Evolutionary conservation across 2,329 filamentous ascomycete species (phyloP), one percentile per base, ranked within the genome.

Genomic region (Colletotrichum sp.): DNA sequence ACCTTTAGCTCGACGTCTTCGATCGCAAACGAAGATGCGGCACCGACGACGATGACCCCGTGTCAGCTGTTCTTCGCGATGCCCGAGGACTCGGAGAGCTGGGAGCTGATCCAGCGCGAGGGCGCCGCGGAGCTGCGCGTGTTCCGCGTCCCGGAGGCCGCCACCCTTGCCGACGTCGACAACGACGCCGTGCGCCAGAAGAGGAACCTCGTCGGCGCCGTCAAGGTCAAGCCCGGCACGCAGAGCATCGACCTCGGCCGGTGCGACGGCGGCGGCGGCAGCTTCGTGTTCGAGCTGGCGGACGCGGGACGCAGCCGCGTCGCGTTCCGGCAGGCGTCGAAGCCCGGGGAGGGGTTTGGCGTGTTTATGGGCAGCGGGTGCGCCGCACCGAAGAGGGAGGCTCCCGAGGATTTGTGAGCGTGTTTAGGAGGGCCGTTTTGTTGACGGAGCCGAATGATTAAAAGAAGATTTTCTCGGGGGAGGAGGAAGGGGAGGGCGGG

Each of bases 41-140:
- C 22, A 28, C 48, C 25, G 64, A 27, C 27, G 25, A 25, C 32
- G 30, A 57, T 39, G 48, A 70, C 74, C 22, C 61, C 61, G 11
- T 76, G 74, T 16, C 61, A 60, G 11, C 74, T 76, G 44, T n/a
- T 75, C 25, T 75, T 76, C 61, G 39, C 65, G 44, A 74, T 76
- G 74, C 74, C 74, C 52, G 74, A 76, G 61, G 74, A 76, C 55
- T 30, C 74, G 36, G 74, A 76, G 71, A 76, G 74, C 74, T 76
- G 74, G 74, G 72, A 75, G 32, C 74, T 76, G 71, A 71, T 76
- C 66, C 74, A 76, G 66, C 72, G 60, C 71, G 74, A 76, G 74
- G 74, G 74, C 48, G n/a, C n/a, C 60, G 30, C 71, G 34, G 28
- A 67, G 12, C 39, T 76, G 65, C 34, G 61, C 27, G 74, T 76